Base-by-base conservation (phyloP, 345 rosid genomes). In the Geranium rotundifolium region DNA sequence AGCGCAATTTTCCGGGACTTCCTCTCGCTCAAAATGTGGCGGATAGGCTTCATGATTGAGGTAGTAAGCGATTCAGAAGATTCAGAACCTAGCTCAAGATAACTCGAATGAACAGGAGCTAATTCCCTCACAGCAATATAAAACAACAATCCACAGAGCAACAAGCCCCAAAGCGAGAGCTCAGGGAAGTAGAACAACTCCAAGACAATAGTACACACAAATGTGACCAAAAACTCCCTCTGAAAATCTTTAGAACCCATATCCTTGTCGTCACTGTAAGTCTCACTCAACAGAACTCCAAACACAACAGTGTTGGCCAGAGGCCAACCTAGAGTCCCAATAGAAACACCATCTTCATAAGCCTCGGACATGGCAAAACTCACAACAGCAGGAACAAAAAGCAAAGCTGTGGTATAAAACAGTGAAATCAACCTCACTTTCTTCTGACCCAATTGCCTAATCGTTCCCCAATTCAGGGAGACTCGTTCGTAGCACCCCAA, bases 1-100 rank as follows among this genome's bases (percentile, higher is more conserved):
- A 92, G 70, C 0, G 98, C 98, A 65, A 92, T 92, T 85, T 92
- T 92, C 14, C 95, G 85, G 19, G 96, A 92, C 59, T 87, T 92
- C 77, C 96, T 88, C 77, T 92, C 98, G 29, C 95, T 85, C 80
- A 92, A 78, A 73, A 92, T 85, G 61, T 87, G 95, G 27, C 81
- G 85, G 12, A 89, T 72, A n/a, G 96, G 93, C 68, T 80, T 92
- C 86, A 85, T 73, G 66, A 86, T 68, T 64, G 73, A 67, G 56
- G 77, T 30, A 64, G 72, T 69, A 58, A 83, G 66, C 19, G 95
- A 62, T 63, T 85, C 95, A 0, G 96, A 79, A 0, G 88, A 73
- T 68, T 83, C 91, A 70, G 80, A 56, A 7, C 90, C 96, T 71
- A 89, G 65, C 63, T 85, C 83, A 19, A 73, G 66, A 69, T 80